Base-by-base conservation (phyloP, 2,329 filamentous ascomycete genomes). In the Pseudocercospora fuligena region DNA sequence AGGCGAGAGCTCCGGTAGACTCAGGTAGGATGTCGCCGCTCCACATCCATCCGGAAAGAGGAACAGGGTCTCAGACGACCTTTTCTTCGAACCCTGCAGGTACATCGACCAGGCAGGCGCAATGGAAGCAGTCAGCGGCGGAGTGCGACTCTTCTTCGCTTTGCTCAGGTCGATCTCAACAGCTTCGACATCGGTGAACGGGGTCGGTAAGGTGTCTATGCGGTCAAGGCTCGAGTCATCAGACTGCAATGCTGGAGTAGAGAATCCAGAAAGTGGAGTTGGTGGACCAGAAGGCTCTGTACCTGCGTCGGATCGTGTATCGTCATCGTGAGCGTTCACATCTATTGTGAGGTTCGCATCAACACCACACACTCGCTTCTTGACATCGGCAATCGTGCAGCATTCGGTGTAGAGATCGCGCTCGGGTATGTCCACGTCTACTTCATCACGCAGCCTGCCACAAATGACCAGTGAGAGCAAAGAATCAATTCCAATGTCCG, bases 21-120 rank as follows among this genome's bases (percentile, higher is more conserved):
- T 78, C 27, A 80, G 77, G 70, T 83, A 83, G 2, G 81, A 83
- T 4, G 80, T 81, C 1, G 82, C 81, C 6, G 81, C 82, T 29
- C 82, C 82, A 21, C 80, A 81, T 14, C 82, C 82, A 2, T 81
- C 82, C 33, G 83, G 82, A 61, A 85, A 76, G 53, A 85, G 73
- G 67, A 67, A 73, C 25, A 67, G 56, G 59, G 40, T 69, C 51
- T 51, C 31, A 14, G 33, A 66, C 16, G 72, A 66, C 7, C 51
- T 59, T 59, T 67, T 72, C 12, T 58, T 47, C 9, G 63, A 61
- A 25, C 71, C 71, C 49, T 73, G 72, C n/a, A 73, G 54, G 27
- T 64, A 58, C 43, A 64, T 63, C 11, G 65, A 64, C 56, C 60
- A 65, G 23, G 63, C 63, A 23, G 59, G 49, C 25, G 54, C 47